Conservation (phyloP, 129 eudicot genomes). For the Oenanthe sinensis region DNA sequence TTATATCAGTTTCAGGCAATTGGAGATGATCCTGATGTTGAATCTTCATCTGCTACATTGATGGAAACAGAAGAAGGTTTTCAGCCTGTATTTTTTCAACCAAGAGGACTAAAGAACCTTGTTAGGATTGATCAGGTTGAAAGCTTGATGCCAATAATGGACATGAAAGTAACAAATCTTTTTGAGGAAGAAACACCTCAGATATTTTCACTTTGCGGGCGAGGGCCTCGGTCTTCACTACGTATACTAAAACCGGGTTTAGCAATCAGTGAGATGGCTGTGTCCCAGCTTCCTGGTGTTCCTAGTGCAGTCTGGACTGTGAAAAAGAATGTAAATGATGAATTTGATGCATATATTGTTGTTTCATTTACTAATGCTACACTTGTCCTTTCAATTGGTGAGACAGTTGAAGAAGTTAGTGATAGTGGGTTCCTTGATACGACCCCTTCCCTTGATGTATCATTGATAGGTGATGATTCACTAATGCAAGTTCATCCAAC, state of each 20-base stretch:
- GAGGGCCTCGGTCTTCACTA: constrained; percentile 92
- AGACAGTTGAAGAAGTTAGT: constrained; percentile 97
- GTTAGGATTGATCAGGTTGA: constrained; percentile 86
- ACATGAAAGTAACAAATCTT: constrained; percentile 77
- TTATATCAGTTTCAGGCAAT: constrained; percentile 91
- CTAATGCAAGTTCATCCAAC: constrained; percentile 98
- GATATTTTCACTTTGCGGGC: constrained; percentile 86
- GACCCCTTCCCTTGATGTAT: constrained; percentile 96
- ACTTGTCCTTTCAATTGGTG: constrained; percentile 96
- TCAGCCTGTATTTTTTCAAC: constrained; percentile 94
- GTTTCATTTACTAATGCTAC: constrained; percentile 98
- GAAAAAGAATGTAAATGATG: constrained; percentile 86
- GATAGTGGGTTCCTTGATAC: constrained; percentile 98
- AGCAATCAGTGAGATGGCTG: constrained; percentile 96
- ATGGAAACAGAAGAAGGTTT: constrained; percentile 98
- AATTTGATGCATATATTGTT: constrained; percentile 95
- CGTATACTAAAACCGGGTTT: constrained; percentile 86
- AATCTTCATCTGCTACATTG: constrained; percentile 78
- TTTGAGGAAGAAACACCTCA: constrained; percentile 99
- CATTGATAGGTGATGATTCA: constrained; percentile 96
- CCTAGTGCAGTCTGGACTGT: constrained; percentile 99
- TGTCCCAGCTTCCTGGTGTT: constrained; percentile 94
- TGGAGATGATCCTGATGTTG: constrained; percentile 96
- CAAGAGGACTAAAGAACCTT: constrained; percentile 87
- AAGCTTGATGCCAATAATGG: constrained; percentile 96